A percentile compares a stretch with the other conserved stretches of the same genome.
Evolutionary conservation across 768 basidiomycete species (phyloP).

Genomic region (Crucibulum laeve): DNA sequence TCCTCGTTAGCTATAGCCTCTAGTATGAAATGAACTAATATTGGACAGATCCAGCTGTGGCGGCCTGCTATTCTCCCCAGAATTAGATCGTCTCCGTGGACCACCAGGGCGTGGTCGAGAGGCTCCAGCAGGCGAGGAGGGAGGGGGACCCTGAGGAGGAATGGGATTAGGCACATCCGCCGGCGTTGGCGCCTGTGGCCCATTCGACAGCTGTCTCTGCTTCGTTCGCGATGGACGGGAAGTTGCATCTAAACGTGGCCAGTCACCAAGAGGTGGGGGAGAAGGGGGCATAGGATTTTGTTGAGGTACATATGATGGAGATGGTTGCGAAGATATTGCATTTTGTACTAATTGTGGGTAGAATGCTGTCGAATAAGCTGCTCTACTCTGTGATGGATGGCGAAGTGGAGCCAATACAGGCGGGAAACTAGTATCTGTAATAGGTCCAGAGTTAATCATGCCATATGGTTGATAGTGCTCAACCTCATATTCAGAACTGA

Average conservation of each 20-base stretch:
- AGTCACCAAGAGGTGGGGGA: conserved; percentile 46
- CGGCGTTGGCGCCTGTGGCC: conserved; percentile 3
- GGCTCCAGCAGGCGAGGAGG: conserved; percentile 12
- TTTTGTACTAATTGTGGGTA: conserved; percentile 21
- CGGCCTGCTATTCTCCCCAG: conserved; percentile 19
- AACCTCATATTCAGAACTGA: conserved; percentile 39
- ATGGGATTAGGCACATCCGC: conserved; percentile 11
- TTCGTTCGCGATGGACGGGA: conserved; percentile 24
- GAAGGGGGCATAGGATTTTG: conserved; percentile 20
- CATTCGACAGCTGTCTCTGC: conserved; percentile 14
- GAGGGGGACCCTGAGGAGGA: conserved; percentile 8
- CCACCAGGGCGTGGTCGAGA: conserved; percentile 28
- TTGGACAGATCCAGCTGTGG: conserved; percentile 21
- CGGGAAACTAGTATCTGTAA: too few relatives aligned
- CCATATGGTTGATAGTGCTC: conserved; percentile 43
- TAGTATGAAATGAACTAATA: conserved; percentile 13
- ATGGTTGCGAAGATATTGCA: conserved; percentile 12
- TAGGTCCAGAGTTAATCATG: too few relatives aligned
- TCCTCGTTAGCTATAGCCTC: conserved; percentile 9
- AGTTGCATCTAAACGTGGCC: conserved; percentile 45
- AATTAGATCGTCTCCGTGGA: conserved; percentile 24
- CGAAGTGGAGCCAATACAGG: too few relatives aligned
- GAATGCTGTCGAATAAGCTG: conserved; percentile 20
- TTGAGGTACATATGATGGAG: conserved; percentile 13
- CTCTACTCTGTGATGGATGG: too few relatives aligned